phyloP scores from a whole-genome alignment of 2,329 filamentous ascomycete genomes.

The Neocucurbitaria cava region DNA sequence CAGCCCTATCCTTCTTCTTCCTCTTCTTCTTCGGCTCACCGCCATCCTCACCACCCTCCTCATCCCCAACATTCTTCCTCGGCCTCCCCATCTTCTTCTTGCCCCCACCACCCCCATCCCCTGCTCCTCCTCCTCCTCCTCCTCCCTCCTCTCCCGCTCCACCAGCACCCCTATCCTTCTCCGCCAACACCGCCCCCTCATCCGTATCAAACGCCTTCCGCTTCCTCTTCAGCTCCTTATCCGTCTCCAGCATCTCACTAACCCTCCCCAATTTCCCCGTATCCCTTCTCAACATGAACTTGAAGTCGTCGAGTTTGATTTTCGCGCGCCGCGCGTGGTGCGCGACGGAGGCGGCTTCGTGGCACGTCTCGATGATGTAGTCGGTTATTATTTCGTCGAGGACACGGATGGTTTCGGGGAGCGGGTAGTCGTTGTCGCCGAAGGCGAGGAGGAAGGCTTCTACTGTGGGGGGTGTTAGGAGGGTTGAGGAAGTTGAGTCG shows the following conservation, averaged over 20 bases:
- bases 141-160: too few relatives aligned
- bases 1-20: slow-evolving; percentile 21
- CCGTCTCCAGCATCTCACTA: slow-evolving; percentile 86
- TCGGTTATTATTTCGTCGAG: slow-evolving; percentile 97
- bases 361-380: slow-evolving; percentile 89
- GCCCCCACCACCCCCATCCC: too few relatives aligned
- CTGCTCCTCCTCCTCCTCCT: too few relatives aligned
- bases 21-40: slow-evolving; percentile 21
- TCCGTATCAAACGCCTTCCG: slow-evolving; percentile 76
- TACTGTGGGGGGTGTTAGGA: slow-evolving; percentile 57
- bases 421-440: slow-evolving; percentile 78
- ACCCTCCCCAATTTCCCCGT: slow-evolving; percentile 86
- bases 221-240: slow-evolving; percentile 82
- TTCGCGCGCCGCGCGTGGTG: slow-evolving; percentile 90
- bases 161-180: slow-evolving; percentile 36
- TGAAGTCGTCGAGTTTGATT: slow-evolving; percentile 98
- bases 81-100: slow-evolving; percentile 10
- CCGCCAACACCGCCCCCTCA: slow-evolving; percentile 64
- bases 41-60: slow-evolving; percentile 5
- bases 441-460: slow-evolving; percentile 78
- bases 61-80: slow-evolving; percentile 10
- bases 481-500: slow-evolving; percentile 4
- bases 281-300: slow-evolving; percentile 89
- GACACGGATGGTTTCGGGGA: slow-evolving; percentile 82
- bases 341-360: slow-evolving; percentile 84